These are phyloP conservation scores for Mycena amicta DNA, from an alignment of 768 basidiomycete genomes.

Conservation along the genomic window DNA sequence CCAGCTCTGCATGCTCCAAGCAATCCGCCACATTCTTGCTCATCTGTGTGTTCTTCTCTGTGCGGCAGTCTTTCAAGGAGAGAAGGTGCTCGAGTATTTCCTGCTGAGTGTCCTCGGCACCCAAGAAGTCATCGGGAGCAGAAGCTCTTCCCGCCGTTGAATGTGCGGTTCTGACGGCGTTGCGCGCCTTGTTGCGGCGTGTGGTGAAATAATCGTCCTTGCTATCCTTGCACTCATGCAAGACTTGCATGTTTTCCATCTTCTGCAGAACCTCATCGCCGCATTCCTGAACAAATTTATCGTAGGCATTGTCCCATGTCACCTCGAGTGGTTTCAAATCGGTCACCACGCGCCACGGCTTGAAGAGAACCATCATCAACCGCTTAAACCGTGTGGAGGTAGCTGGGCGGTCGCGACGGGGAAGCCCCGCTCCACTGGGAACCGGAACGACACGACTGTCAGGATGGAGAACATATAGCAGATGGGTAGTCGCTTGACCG, in stretches of 20 bases:
- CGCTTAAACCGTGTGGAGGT: conserved; percentile 7
- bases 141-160: background rate
- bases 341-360: conserved; percentile 11
- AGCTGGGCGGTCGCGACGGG: background rate
- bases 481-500: background rate
- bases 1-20: background rate
- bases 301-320: background rate
- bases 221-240: conserved; percentile 13
- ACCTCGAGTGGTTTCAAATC: background rate
- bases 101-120: background rate
- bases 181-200: too few species aligned
- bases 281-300: background rate
- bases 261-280: conserved; percentile 8
- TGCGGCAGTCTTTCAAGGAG: background rate
- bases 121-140: background rate
- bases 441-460: background rate
- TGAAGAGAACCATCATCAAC: conserved; percentile 34
- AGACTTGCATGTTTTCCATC: conserved; percentile 11
- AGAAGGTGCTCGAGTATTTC: background rate
- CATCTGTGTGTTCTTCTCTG: background rate
- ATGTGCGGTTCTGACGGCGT: too few species aligned
- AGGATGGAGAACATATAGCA: background rate
- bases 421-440: background rate
- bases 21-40: background rate
- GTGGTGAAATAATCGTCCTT: background rate